Evolutionary conservation across 1,284 basidiomycete species (phyloP), one percentile per base, ranked within the genome.

Genomic region (Wallemia ichthyophaga): DNA sequence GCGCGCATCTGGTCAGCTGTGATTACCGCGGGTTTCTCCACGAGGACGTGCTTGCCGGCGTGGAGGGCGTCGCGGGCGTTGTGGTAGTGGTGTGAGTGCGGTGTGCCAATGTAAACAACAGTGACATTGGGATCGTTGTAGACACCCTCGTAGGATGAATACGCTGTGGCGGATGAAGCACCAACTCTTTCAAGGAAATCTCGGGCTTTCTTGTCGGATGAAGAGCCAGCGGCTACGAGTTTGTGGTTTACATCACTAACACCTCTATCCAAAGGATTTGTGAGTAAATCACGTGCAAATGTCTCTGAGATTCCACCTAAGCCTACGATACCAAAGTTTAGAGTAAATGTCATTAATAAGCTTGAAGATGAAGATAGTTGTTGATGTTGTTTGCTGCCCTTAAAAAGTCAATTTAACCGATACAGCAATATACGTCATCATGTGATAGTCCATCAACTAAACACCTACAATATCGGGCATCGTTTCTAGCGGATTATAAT

Each of bases 101-200:
- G 71, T 1, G 74, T 72, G 21, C 72, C 74, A 54, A 75, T 64
- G 66, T 75, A 75, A 32, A 75, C 66, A 48, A 71, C 70, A 57
- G 73, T 64, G 24, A 74, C 69, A 37, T 73, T 64, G 64, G 67
- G 60, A 62, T 73, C 68, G 2, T 64, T 60, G 13, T 69, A 68
- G 0, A 74, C 65, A 58, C 71, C 70, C 2, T 67, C 63, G 60
- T 75, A 75, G 23, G 60, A 63, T 7, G 66, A 69, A 58, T 66
- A 66, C 1, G 64, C 62, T 57, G 60, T 62, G 7, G 67, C 62
- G 5, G 62, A 68, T 0, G 67, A 65, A 5, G 66, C 65, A 23
- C 66, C 67, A 53, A 65, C 56, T 13, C 67, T 62, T 17, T 63
- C 59, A 56, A 74, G 66, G 62, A 74, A 74, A 17, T 66, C 62